phyloP scores from a whole-genome alignment of 1,139 yeast species.

The Yamadazyma siamensis region DNA sequence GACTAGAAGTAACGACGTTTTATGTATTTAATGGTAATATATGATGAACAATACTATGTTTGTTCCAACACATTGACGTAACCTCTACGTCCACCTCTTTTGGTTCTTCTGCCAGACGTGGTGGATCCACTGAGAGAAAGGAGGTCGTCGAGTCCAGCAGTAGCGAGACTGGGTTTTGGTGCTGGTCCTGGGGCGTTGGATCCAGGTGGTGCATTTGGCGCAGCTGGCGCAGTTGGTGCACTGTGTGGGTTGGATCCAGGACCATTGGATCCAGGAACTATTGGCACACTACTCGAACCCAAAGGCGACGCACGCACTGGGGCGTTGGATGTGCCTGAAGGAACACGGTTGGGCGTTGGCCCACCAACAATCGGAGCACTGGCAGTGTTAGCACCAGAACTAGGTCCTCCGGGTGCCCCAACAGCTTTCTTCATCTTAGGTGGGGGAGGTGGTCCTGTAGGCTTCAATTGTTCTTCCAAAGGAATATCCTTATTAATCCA shows the following conservation, averaged over 20 bases:
- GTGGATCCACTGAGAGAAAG: constrained; percentile 46
- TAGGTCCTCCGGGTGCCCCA: constrained; percentile 10
- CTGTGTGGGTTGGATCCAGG: constrained; percentile 1
- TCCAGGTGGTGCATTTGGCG: constrained; percentile 5
- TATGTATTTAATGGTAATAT: too few species aligned
- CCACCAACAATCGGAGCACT: constrained; percentile 11
- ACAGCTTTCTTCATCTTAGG: constrained; percentile 48
- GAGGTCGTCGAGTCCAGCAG: constrained; percentile 67
- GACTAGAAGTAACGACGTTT: neutral
- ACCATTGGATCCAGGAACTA: neutral
- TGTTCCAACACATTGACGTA: constrained; percentile 74
- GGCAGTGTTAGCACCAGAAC: neutral
- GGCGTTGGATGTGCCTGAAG: constrained; percentile 8
- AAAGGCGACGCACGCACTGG: constrained; percentile 5
- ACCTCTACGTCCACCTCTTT: constrained; percentile 67
- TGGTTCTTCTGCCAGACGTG: constrained; percentile 47
- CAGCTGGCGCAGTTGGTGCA: constrained; percentile 2
- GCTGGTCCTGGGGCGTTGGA: constrained; percentile 6
- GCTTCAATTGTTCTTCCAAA: constrained; percentile 63
- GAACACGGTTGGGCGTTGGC: constrained; percentile 11
- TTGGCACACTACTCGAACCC: constrained; percentile 1
- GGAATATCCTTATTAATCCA: constrained; percentile 80
- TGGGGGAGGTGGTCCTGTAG: constrained; percentile 72
- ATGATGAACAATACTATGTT: constrained; percentile 1
- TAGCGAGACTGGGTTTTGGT: constrained; percentile 27